phyloP scores from a whole-genome alignment of 1,284 basidiomycete genomes.

The Peniophora sp. region DNA sequence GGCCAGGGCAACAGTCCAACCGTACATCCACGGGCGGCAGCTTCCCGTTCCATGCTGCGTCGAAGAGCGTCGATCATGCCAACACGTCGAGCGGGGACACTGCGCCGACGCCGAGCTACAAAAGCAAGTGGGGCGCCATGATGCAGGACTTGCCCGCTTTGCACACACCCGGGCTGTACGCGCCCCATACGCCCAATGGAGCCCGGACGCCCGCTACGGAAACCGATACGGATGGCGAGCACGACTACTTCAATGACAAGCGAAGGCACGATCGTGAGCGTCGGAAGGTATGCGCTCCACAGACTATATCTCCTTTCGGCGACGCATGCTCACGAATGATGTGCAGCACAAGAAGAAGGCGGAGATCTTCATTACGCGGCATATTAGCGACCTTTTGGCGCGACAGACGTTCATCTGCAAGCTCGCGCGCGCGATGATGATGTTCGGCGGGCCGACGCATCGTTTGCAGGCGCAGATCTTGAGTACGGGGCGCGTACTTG shows the following conservation, averaged over 20 bases:
- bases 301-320: neutral
- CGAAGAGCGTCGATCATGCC: neutral
- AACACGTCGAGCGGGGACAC: neutral
- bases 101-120: neutral
- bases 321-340: conserved; percentile 13
- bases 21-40: neutral
- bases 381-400: conserved; percentile 48
- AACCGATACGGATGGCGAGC: conserved; percentile 17
- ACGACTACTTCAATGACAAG: conserved; percentile 11
- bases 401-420: conserved; percentile 90
- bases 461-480: conserved; percentile 84
- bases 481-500: conserved; percentile 79
- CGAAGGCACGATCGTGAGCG: conserved; percentile 23
- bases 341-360: conserved; percentile 55
- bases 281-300: conserved; percentile 8
- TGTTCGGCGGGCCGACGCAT: conserved; percentile 91
- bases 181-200: conserved; percentile 17
- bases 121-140: conserved; percentile 22
- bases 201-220: conserved; percentile 19
- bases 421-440: conserved; percentile 86
- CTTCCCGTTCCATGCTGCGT: neutral
- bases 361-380: conserved; percentile 44
- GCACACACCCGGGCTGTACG: conserved; percentile 14
- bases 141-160: conserved; percentile 22
- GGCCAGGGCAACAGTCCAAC: neutral